Base-by-base conservation (phyloP, 2,329 filamentous ascomycete genomes). In the Trichophyton mentagrophytes region DNA sequence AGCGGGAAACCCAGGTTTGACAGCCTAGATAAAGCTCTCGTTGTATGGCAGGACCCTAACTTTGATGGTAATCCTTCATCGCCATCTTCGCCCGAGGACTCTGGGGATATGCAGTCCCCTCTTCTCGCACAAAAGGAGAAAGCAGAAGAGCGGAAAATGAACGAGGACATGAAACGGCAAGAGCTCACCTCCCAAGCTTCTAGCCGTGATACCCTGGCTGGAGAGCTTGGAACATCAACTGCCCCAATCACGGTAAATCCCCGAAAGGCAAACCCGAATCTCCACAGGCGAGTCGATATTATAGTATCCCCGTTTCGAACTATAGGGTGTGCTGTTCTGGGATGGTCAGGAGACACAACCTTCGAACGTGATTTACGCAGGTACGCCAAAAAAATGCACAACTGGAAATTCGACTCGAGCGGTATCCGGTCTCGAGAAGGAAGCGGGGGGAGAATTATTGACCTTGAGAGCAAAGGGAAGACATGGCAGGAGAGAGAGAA, bases 261-360 rank as follows among this genome's bases (percentile, higher is more conserved):
- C 56, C 57, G 20, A 49, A 66, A 11, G 27, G 17, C 17, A 67
- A 91, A 90, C 63, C 80, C 84, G 0, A 89, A 90, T 66, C 80
- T 82, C 0, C 92, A 96, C 69, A 83, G 90, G 20, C 81, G 92
- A 53, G 91, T 97, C 0, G 92, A 97, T 69, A 96, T 97, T 61
- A 92, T 97, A 65, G 79, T 97, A 63, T 85, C 84, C 22, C 90
- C 91, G 0, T 96, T 92, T 89, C 86, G 85, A 61, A 95, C 90
- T 0, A 85, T 88, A 0, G 92, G 93, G 0, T 96, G 90, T 66
- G 92, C 91, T 0, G 80, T 97, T 3, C 76, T 92, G 17, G 91
- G 90, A 1, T 97, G 92, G 93, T 87, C 83, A 15, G 89, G 90
- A 0, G 92, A 85, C 1, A 95, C 86, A 0, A 96, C 90, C 0